Base-by-base conservation (phyloP, 2,329 filamentous ascomycete genomes). In the Ophiostoma pallidulum region DNA sequence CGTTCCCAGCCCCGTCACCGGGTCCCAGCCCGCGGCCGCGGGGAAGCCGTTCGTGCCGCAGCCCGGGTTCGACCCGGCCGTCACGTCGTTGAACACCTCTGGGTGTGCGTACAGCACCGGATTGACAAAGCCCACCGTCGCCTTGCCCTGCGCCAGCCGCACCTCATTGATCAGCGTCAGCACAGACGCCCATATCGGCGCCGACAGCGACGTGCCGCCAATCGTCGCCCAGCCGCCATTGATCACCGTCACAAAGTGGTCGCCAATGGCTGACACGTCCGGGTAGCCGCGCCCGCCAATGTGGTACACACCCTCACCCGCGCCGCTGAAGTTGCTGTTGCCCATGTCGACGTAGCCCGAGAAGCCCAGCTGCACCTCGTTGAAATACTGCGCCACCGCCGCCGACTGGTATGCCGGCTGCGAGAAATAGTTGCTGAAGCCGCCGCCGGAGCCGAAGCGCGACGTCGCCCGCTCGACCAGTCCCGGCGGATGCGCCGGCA, bases 111-210 rank as follows among this genome's bases (percentile, higher is more conserved):
- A 63, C 48, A 60, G 37, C 1, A 53, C 49, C 4, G 60, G 63
- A 51, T 66, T 65, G 39, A 66, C 53, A 44, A 65, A 66, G 2
- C 64, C 63, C 0, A 70, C 48, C 1, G 64, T 57, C 9, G 49
- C 54, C 57, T 73, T 70, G 5, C 73, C 73, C 7, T 61, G 63
- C 0, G 68, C 62, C 16, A 82, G 60, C 29, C 77, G 65, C 1
- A 73, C 76, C 55, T 83, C 79, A 54, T 84, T 84, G 48, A 84
- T 63, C 4, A 84, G 68, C 1, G 74, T 67, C 35, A 85, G 65
- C 41, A 84, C 67, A 7, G 69, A 74, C 1, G 76, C 73, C 20
- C 77, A 75, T 0, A 77, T 64, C 0, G 82, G 82, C 1, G 75
- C 63, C 0, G 79, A 72, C 28, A 77, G 74, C 20, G 68, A 73